Evolutionary conservation across 106 monocot genomes (phyloP).

Genomic region (Platanthera zijinensis): DNA sequence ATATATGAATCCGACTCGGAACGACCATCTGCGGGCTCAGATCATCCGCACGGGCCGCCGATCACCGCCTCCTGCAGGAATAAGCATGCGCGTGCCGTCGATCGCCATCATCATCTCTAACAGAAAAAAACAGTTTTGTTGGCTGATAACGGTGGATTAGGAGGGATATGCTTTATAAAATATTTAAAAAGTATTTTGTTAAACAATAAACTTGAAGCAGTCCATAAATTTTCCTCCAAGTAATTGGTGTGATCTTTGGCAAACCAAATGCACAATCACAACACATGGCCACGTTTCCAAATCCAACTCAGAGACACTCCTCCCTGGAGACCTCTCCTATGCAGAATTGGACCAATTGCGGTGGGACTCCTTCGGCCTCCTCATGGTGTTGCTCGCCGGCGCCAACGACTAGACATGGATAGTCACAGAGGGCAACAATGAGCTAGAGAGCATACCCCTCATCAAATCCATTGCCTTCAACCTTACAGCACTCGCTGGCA

Average conservation of each 20-base stretch:
- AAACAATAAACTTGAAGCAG: too few relatives aligned
- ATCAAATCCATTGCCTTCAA: slow-evolving; percentile 24
- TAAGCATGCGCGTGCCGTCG: too few relatives aligned
- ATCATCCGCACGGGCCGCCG: too few relatives aligned
- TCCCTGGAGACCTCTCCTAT: slow-evolving; percentile 83
- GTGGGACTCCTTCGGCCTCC: slow-evolving; percentile 75
- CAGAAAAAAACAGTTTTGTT: too few relatives aligned
- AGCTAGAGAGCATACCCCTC: slow-evolving; percentile 37
- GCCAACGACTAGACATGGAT: slow-evolving; percentile 49
- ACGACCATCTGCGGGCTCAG: too few relatives aligned
- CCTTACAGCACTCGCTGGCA: slow-evolving; percentile 77
- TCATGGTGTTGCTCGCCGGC: slow-evolving; percentile 47
- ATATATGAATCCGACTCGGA: too few relatives aligned
- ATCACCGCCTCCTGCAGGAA: too few relatives aligned
- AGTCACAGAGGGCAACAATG: slow-evolving; percentile 89
- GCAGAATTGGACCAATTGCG: slow-evolving; percentile 57
- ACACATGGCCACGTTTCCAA: slow-evolving; percentile 41
- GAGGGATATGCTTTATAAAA: too few relatives aligned
- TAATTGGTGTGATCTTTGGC: slow-evolving; percentile 39
- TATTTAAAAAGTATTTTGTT: too few relatives aligned
- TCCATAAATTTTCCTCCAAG: too few relatives aligned
- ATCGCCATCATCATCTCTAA: too few relatives aligned
- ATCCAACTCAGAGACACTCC: slow-evolving; percentile 55
- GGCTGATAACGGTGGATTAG: too few relatives aligned
- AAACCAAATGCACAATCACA: slow-evolving; percentile 77